Conservation (phyloP, 1,284 basidiomycete genomes). For the Neolentinus lepideus region DNA sequence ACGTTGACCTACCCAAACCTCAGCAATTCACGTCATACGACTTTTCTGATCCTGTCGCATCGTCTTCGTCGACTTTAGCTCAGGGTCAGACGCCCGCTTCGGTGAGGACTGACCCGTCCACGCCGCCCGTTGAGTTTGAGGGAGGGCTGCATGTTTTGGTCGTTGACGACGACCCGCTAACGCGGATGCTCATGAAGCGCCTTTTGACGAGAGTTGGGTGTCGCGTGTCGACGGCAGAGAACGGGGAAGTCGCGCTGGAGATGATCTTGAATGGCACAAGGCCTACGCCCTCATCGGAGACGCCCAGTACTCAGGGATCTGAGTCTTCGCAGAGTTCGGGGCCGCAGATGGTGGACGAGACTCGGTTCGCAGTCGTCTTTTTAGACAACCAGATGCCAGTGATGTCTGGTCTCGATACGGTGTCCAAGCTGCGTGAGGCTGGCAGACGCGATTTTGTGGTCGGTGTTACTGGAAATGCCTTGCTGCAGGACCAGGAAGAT, state of each 20-base stretch:
- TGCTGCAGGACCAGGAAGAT: constrained; percentile 63
- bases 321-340: neutral
- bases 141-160: constrained; percentile 55
- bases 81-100: neutral
- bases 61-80: neutral
- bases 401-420: constrained; percentile 71
- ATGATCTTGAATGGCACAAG: constrained; percentile 45
- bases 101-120: neutral
- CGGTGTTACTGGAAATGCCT: constrained; percentile 70
- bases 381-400: constrained; percentile 88
- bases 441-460: constrained; percentile 72
- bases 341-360: constrained; percentile 12
- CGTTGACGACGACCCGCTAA: constrained; percentile 75
- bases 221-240: constrained; percentile 76
- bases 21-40: constrained; percentile 4
- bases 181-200: constrained; percentile 77
- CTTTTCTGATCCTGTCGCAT: neutral
- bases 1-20: constrained; percentile 10
- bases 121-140: constrained; percentile 22
- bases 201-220: constrained; percentile 78
- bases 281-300: constrained; percentile 24
- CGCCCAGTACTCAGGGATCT: constrained; percentile 15
- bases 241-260: constrained; percentile 76
- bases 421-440: constrained; percentile 57
- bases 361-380: constrained; percentile 66